Evolutionary conservation across 1,139 yeast genomes (phyloP), one percentile per base, ranked within the genome.

Genomic region (Blastobotrys proliferans): DNA sequence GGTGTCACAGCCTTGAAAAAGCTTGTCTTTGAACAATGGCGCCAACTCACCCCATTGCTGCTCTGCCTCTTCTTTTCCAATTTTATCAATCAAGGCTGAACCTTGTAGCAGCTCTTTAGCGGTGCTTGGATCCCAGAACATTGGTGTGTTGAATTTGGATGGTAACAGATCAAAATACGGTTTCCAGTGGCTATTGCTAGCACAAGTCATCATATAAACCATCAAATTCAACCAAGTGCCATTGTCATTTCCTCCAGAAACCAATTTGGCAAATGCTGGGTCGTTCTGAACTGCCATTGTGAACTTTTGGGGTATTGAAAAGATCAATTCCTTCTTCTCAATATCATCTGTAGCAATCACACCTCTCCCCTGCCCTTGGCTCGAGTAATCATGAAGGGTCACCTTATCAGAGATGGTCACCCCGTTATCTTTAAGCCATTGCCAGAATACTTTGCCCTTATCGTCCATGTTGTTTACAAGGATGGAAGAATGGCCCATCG

Each of bases 221-320:
- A 90, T 81, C 47, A 90, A 66, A 0, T 82, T 77, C 47, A 83
- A 83, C 97, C 97, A 90, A 35, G 81, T 82, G 46, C 62, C 67
- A 1, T 74, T 76, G 41, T 79, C 64, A 17, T 35, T 34, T n/a
- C 40, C 49, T 3, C 34, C 45, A 9, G 66, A 57, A 19, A 56
- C 60, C 24, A 70, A 60, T 2, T 64, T 63, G 0, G 73, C 69
- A 19, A 58, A 51, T 20, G 51, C 63, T 1, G 73, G 57, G 29
- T 83, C 74, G 14, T 81, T 82, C 11, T 73, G 75, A 10, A 79
- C 70, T 53, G 83, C 78, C 36, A 92, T 54, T 6, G 83, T 64
- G 0, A 73, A 62, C 3, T 41, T 18, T 45, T 87, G 66, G 0
- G 97, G 94, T 18, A 92, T 72, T 29, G 74, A 71, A 60, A 88